Evolutionary conservation across 2,329 filamentous ascomycete genomes (phyloP).

Genomic region (Coniella lustricola): DNA sequence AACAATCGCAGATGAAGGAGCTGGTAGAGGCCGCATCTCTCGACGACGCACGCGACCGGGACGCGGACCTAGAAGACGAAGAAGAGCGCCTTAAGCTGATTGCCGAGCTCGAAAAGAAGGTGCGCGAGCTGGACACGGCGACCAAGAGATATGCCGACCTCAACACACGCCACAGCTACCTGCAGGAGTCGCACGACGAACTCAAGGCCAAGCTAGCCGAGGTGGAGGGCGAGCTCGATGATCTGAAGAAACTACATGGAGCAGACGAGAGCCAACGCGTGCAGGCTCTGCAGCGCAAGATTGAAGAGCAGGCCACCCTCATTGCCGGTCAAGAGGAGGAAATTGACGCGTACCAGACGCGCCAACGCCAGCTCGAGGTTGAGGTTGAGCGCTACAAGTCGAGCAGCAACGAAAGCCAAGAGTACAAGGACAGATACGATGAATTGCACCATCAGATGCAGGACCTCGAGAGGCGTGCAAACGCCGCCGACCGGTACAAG

Average conservation of each 20-base stretch:
- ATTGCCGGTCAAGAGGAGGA: conserved; percentile 66
- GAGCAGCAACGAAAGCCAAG: conserved; percentile 41
- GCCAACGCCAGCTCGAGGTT: conserved; percentile 38
- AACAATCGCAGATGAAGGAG: conserved; percentile 36
- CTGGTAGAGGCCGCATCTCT: conserved; percentile 18
- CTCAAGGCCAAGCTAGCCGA: conserved; percentile 56
- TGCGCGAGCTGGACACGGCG: conserved; percentile 35
- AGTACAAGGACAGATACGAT: conserved; percentile 51
- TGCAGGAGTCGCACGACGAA: conserved; percentile 58
- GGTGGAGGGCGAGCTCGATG: conserved; percentile 46
- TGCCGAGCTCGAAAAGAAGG: conserved; percentile 28
- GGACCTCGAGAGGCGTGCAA: conserved; percentile 54
- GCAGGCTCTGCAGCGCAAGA: conserved; percentile 46
- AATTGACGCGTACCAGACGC: conserved; percentile 43
- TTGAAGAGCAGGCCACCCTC: conserved; percentile 62
- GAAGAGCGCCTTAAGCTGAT: conserved; percentile 46
- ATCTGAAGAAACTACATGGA: conserved; percentile 43
- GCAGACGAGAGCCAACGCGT: conserved; percentile 45
- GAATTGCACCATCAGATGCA: conserved; percentile 53
- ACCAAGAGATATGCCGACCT: conserved; percentile 53
- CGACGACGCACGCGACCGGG: conserved; percentile 28
- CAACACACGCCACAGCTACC: conserved; percentile 50
- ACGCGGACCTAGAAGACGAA: conserved; percentile 50
- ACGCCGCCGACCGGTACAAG: conserved; percentile 54
- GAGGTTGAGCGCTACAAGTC: conserved; percentile 42